A percentile compares a stretch with the other conserved stretches of the same genome.
Evolutionary conservation across 805 yeast genomes (phyloP).

Genomic region (Spathaspora hagerdaliae): DNA sequence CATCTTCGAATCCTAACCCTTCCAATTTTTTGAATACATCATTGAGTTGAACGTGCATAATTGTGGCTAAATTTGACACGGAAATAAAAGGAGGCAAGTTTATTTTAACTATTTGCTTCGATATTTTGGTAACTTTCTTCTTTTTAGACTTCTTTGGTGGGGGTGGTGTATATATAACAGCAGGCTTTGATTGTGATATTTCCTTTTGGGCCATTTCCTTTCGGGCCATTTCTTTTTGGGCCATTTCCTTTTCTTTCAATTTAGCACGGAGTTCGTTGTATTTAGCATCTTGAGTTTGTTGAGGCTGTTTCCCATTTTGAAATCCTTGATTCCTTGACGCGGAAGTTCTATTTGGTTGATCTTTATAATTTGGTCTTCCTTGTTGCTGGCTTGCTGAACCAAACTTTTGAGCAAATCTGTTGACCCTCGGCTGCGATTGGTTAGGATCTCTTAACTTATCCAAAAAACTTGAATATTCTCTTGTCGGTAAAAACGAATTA

Average conservation of each 20-base stretch:
- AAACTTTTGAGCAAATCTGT: slow-evolving; percentile 28
- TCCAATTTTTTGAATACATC: slow-evolving; percentile 54
- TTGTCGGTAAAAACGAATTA: background rate
- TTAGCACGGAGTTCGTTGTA: background rate
- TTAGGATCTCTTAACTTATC: background rate
- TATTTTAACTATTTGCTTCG: slow-evolving; percentile 20
- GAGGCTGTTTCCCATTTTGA: background rate
- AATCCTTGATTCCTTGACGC: background rate
- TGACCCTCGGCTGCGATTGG: slow-evolving; percentile 14
- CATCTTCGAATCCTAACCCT: slow-evolving; percentile 68
- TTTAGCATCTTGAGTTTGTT: slow-evolving; percentile 1
- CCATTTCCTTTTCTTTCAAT: background rate
- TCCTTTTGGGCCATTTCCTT: background rate
- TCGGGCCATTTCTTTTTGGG: background rate
- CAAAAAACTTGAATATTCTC: background rate
- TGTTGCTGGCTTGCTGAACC: background rate
- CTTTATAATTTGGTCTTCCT: background rate
- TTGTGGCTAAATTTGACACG: slow-evolving; percentile 72
- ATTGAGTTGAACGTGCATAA: slow-evolving; percentile 62
- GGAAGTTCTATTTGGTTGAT: background rate
- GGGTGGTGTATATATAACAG: slow-evolving; percentile 2
- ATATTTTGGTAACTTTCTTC: slow-evolving; percentile 10
- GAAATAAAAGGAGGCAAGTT: slow-evolving; percentile 75
- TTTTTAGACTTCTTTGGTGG: slow-evolving; percentile 4
- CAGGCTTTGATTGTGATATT: slow-evolving; percentile 3